Conservation (phyloP, 306 rosid genomes). For the Medicago truncatula region DNA sequence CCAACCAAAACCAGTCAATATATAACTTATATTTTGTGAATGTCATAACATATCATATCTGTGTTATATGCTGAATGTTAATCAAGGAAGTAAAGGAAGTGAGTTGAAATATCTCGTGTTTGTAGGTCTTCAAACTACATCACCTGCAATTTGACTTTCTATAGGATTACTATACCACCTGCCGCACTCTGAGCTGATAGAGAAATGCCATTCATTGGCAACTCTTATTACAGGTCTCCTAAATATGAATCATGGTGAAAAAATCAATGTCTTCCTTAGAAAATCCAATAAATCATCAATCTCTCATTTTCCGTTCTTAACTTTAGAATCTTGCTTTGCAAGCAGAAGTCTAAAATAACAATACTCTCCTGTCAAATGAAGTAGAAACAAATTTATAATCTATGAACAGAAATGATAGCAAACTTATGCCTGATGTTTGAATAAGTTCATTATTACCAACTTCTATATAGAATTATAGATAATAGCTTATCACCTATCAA, state of each 20-base stretch:
- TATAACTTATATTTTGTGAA: too few species aligned
- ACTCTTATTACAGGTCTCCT: too few species aligned
- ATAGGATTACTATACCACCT: not conserved
- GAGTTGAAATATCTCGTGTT: not conserved
- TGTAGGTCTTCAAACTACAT: not conserved
- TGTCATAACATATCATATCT: not conserved
- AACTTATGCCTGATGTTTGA: slow-evolving; percentile 12
- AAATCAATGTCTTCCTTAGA: not conserved
- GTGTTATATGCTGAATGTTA: not conserved
- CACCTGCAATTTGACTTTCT: not conserved
- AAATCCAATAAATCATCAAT: not conserved
- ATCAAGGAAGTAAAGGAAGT: not conserved
- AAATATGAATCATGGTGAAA: too few species aligned
- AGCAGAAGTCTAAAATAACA: not conserved
- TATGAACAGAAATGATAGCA: not conserved
- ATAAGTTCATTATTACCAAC: not conserved
- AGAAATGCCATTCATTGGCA: not conserved
- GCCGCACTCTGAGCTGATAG: not conserved
- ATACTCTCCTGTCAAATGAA: slow-evolving; percentile 7
- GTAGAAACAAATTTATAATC: not conserved
- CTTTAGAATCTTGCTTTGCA: not conserved
- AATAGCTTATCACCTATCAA: not conserved
- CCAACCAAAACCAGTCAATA: not conserved
- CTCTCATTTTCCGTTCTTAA: not conserved
- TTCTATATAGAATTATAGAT: not conserved